phyloP scores from a whole-genome alignment of 805 yeast genomes.

The Yarrowia keelungensis region DNA sequence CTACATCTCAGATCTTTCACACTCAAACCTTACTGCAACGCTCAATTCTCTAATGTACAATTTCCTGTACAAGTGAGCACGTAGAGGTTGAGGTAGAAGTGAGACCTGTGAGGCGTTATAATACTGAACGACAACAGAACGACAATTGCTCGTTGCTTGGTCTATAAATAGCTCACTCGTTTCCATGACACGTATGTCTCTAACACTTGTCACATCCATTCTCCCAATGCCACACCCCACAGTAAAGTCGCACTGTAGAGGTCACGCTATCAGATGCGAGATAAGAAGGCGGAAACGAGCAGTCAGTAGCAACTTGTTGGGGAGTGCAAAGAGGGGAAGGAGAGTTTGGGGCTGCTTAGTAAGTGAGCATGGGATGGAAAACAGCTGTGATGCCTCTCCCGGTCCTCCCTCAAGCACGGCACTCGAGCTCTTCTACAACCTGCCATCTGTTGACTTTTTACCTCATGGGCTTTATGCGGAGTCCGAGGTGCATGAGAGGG shows the following conservation, averaged over 20 bases:
- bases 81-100: background rate
- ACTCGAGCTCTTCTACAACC: too few species aligned
- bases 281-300: background rate
- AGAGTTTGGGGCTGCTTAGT: background rate
- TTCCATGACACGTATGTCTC: too few species aligned
- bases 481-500: slow-evolving; percentile 35
- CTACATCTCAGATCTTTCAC: too few species aligned
- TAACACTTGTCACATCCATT: too few species aligned
- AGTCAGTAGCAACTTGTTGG: background rate
- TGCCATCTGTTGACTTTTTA: slow-evolving; percentile 10
- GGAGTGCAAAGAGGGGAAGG: background rate
- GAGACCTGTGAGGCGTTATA: background rate
- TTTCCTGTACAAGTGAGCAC: too few species aligned
- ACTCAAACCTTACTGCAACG: too few species aligned
- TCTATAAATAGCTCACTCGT: background rate
- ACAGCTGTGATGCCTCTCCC: too few species aligned
- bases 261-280: slow-evolving; percentile 25
- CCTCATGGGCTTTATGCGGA: slow-evolving; percentile 29
- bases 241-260: background rate
- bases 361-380: background rate
- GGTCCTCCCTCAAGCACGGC: too few species aligned
- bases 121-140: too few species aligned
- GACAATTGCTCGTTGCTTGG: too few species aligned
- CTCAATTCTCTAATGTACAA: background rate
- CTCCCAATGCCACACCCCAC: too few species aligned